Percentiles rank a stretch among this genome's conserved stretches.
Evolutionary conservation across 2,329 filamentous ascomycete genomes (phyloP).

Genomic region (Colletotrichum sojae): DNA sequence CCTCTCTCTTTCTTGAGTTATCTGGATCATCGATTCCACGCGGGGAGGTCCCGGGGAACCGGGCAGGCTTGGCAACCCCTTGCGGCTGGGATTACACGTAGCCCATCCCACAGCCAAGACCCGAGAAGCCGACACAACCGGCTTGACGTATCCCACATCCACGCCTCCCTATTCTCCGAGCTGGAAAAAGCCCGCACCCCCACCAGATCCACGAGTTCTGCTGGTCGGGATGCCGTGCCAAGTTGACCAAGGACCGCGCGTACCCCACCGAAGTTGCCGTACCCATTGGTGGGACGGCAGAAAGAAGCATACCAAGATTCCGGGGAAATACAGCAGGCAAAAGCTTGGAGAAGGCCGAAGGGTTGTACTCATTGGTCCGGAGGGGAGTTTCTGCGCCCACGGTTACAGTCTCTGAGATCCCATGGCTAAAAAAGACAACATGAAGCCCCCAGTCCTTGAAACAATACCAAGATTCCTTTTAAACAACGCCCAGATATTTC

Average conservation of each 20-base stretch:
- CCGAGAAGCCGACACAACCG: neutral
- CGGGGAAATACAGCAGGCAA: neutral
- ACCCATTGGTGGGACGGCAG: neutral
- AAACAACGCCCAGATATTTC: neutral
- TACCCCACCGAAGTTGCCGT: neutral
- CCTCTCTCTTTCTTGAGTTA: too few species aligned
- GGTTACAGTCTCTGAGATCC: neutral
- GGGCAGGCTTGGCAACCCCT: neutral
- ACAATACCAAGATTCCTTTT: neutral
- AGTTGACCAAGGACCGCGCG: neutral
- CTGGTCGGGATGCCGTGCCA: neutral
- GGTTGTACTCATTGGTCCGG: neutral
- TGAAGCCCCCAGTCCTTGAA: neutral
- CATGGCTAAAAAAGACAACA: neutral
- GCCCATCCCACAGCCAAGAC: neutral
- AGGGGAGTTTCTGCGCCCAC: neutral
- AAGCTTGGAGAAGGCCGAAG: neutral
- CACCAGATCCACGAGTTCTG: neutral
- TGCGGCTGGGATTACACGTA: neutral
- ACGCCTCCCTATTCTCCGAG: neutral
- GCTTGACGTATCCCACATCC: too few species aligned
- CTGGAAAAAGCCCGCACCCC: neutral
- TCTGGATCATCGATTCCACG: neutral
- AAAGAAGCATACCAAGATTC: neutral
- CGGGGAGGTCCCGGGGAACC: too few species aligned